Evolutionary conservation across 2,329 filamentous ascomycete genomes (phyloP).

Genomic region (Parascedosporium putredinis): DNA sequence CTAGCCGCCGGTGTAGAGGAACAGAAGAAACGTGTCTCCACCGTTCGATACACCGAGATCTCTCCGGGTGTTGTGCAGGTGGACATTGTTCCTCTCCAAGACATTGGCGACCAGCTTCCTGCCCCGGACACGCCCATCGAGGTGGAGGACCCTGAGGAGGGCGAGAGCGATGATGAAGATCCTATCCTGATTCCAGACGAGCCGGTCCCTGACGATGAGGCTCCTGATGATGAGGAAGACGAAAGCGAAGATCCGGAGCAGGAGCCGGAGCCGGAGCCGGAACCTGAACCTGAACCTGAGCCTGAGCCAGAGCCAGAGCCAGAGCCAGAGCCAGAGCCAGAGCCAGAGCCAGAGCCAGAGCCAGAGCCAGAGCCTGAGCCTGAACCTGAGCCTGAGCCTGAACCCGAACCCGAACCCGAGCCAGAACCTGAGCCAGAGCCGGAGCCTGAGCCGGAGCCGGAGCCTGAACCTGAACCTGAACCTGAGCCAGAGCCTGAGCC

Average conservation of each 20-base stretch:
- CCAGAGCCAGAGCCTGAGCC: not conserved
- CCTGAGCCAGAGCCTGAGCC: not conserved
- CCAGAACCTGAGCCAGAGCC: not conserved
- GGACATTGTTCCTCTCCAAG: not conserved
- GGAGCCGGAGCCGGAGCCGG: not conserved
- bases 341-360: not conserved
- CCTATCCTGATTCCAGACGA: not conserved
- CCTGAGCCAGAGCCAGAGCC: not conserved
- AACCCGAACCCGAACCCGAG: not conserved
- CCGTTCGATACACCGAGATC: not conserved
- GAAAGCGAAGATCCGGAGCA: not conserved
- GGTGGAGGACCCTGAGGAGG: not conserved
- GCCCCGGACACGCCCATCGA: not conserved
- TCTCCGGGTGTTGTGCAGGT: not conserved
- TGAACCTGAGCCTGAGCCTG: not conserved
- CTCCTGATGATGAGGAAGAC: not conserved
- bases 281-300: not conserved
- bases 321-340: not conserved
- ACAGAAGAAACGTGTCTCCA: not conserved
- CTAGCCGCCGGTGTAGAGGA: not conserved
- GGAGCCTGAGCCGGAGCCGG: not conserved
- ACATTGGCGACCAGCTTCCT: not conserved
- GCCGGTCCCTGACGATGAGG: not conserved
- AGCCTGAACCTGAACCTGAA: not conserved
- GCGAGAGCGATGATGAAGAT: too few species aligned